Evolutionary conservation across 2,329 filamentous ascomycete genomes (phyloP).

Genomic region (Capronia coronata): DNA sequence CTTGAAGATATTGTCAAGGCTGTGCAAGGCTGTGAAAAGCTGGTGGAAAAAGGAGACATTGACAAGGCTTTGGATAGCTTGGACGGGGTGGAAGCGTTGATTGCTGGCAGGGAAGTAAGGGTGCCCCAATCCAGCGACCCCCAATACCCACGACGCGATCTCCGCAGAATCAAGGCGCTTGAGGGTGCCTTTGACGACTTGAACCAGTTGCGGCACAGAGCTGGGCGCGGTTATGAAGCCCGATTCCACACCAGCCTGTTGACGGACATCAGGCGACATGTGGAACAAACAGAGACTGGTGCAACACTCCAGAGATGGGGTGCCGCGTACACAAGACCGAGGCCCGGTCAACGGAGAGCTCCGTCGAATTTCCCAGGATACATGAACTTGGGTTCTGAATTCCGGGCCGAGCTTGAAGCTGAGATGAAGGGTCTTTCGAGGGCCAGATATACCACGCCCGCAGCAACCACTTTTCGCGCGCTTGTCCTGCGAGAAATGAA

Average conservation of each 20-base stretch:
- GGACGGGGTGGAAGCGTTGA: conserved; percentile 69
- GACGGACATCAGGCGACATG: conserved; percentile 71
- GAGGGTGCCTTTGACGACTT: conserved; percentile 75
- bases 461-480: conserved; percentile 78
- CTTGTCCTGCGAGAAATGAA: conserved; percentile 80
- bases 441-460: conserved; percentile 70
- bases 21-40: conserved; percentile 66
- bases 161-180: conserved; percentile 70
- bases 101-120: conserved; percentile 53
- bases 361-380: conserved; percentile 71
- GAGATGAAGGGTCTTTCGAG: conserved; percentile 74
- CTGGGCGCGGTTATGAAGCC: conserved; percentile 79
- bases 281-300: conserved; percentile 61
- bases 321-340: conserved; percentile 63
- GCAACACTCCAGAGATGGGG: conserved; percentile 83
- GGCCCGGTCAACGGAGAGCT: conserved; percentile 60
- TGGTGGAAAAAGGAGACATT: conserved; percentile 77
- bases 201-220: conserved; percentile 65
- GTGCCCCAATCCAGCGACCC: conserved; percentile 21
- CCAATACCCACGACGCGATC: conserved; percentile 47
- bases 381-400: conserved; percentile 61
- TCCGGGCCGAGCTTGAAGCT: conserved; percentile 64
- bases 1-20: conserved; percentile 70
- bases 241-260: conserved; percentile 73
- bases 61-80: conserved; percentile 73